These are phyloP conservation scores for Evernia prunastri DNA, from an alignment of 495 filamentous ascomycete genomes.

Conservation along the genomic window DNA sequence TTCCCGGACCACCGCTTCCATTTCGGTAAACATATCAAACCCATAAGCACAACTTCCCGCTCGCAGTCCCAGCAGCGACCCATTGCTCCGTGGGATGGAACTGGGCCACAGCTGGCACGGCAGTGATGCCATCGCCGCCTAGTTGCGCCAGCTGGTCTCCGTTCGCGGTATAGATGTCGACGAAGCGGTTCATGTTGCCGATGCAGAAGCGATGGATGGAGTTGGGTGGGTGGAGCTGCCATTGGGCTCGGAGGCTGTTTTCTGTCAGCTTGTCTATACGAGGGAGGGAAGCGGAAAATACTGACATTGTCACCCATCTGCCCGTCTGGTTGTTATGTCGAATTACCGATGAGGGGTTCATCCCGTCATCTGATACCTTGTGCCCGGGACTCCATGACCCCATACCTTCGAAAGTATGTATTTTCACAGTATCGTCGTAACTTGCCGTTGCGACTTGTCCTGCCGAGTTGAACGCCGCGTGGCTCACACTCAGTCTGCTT, in stretches of 20 bases:
- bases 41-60: constrained; percentile 89
- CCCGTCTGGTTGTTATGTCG: constrained; percentile 96
- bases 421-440: constrained; percentile 92
- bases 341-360: constrained; percentile 63
- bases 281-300: constrained; percentile 15
- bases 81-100: constrained; percentile 86
- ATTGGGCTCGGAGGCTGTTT: constrained; percentile 78
- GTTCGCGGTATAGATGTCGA: constrained; percentile 73
- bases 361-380: constrained; percentile 50
- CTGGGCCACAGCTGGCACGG: constrained; percentile 85
- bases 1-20: neutral
- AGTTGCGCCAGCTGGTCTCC: constrained; percentile 90
- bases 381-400: constrained; percentile 58
- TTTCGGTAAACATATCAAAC: constrained; percentile 46
- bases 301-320: constrained; percentile 66
- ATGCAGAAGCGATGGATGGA: constrained; percentile 81
- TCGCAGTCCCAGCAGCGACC: constrained; percentile 87
- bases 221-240: constrained; percentile 74
- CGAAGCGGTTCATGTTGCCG: constrained; percentile 96
- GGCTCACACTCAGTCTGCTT: constrained; percentile 77
- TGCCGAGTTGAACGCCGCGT: constrained; percentile 75
- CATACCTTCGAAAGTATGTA: constrained; percentile 68
- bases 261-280: neutral
- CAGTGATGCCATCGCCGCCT: constrained; percentile 80
- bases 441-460: constrained; percentile 85